Percentiles rank a stretch among this genome's conserved stretches.
These are phyloP conservation scores for Ambrosia trifida DNA, from an alignment of 129 eudicot species.

Conservation along the genomic window DNA sequence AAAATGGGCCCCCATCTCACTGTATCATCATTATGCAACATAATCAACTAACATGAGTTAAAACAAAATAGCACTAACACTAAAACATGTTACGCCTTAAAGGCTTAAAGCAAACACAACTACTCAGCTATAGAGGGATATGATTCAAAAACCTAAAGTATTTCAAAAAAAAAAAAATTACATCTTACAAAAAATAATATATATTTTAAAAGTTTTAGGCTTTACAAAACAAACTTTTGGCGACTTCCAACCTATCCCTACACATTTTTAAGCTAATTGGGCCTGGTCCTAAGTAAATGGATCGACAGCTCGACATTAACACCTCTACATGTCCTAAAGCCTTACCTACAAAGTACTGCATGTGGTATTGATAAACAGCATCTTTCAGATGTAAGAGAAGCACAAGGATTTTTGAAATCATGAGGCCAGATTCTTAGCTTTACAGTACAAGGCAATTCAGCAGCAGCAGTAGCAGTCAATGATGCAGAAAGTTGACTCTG, in stretches of 20 bases:
- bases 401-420: constrained; percentile 77
- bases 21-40: constrained; percentile 26
- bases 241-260: not conserved
- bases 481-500: constrained; percentile 86
- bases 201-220: not conserved
- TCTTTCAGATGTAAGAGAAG: constrained; percentile 55
- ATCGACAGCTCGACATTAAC: too few relatives aligned
- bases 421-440: constrained; percentile 93
- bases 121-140: not conserved
- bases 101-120: too few relatives aligned
- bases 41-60: constrained; percentile 10
- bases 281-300: not conserved
- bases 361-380: constrained; percentile 87
- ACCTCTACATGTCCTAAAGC: constrained; percentile 1
- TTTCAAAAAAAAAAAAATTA: not conserved
- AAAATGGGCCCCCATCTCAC: constrained; percentile 99
- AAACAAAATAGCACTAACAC: not conserved
- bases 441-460: constrained; percentile 96
- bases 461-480: constrained; percentile 75
- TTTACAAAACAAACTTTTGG: not conserved
- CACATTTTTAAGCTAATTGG: not conserved
- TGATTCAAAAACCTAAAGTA: not conserved
- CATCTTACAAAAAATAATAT: not conserved
- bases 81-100: not conserved
- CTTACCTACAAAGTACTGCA: constrained; percentile 92